Evolutionary conservation across 306 rosid species (phyloP).

Genomic region (Trifolium repens): DNA sequence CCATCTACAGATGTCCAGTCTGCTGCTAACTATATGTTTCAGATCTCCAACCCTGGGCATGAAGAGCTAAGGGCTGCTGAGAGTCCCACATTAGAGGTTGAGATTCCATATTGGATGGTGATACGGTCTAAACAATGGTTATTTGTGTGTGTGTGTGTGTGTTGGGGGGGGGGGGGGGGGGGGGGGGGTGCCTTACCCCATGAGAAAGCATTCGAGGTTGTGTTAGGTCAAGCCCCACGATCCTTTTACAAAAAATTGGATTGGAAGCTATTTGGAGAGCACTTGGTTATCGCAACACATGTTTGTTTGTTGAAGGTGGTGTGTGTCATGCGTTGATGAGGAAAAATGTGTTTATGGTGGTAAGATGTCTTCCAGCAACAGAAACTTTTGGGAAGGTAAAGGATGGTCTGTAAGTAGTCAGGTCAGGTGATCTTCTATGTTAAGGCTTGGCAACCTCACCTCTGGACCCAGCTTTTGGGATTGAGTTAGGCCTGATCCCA

Average conservation of each 20-base stretch:
- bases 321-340: neutral
- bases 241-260: slow-evolving; percentile 2
- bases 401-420: neutral
- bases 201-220: neutral
- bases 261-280: neutral
- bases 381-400: neutral
- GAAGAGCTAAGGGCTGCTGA: no score
- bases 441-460: neutral
- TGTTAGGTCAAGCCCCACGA: neutral
- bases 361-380: neutral
- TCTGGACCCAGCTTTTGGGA: neutral
- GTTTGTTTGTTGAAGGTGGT: neutral
- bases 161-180: neutral
- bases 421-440: neutral
- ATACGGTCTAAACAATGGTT: neutral
- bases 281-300: neutral
- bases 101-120: neutral
- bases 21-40: neutral
- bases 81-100: neutral
- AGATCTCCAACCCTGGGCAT: neutral
- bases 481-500: neutral
- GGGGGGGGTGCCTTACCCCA: neutral
- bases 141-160: neutral
- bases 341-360: neutral
- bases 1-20: neutral